A percentile compares a stretch with the other conserved stretches of the same genome.
These are phyloP conservation scores for Globisporangium orthogonon DNA, from an alignment of 352 stramenopile species.

Conservation along the genomic window DNA sequence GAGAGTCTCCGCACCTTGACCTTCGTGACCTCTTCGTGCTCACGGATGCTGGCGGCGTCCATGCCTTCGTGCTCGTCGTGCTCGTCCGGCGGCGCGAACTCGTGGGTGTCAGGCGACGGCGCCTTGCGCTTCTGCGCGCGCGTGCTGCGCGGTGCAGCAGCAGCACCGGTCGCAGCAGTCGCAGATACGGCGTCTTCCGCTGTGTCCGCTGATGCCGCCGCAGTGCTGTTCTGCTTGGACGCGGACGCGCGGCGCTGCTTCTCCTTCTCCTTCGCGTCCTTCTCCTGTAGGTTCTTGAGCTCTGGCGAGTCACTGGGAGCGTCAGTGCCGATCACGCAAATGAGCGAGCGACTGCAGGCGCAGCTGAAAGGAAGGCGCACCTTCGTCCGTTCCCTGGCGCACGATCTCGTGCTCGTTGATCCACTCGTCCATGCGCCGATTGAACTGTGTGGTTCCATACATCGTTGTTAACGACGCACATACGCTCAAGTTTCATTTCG, in stretches of 20 bases:
- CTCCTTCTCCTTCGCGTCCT: conserved; percentile 71
- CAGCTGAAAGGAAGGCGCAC: conserved; percentile 2
- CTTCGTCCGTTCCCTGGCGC: conserved; percentile 60
- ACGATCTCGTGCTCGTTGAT: conserved; percentile 82
- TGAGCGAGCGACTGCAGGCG: no score
- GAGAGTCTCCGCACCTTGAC: conserved; percentile 59
- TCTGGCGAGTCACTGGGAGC: conserved; percentile 16
- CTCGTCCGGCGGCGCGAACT: conserved; percentile 86
- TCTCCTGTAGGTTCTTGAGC: conserved; percentile 62
- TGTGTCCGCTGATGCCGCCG: conserved; percentile 1
- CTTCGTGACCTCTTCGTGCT: conserved; percentile 98
- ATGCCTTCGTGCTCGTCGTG: conserved; percentile 98
- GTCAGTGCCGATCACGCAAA: neutral
- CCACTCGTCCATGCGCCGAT: conserved; percentile 87
- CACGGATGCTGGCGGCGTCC: conserved; percentile 94
- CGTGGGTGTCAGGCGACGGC: conserved; percentile 37
- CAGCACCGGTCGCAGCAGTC: neutral
- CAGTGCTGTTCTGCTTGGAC: conserved; percentile 18
- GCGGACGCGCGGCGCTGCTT: conserved; percentile 24
- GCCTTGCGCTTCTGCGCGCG: conserved; percentile 73
- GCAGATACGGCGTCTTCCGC: conserved; percentile 17
- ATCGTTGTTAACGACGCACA: neutral
- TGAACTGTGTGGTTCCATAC: conserved; percentile 38
- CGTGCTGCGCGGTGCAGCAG: conserved; percentile 22
- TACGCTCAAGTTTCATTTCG: neutral